A percentile compares a stretch with the other conserved stretches of the same genome.
Evolutionary conservation across 2,329 filamentous ascomycete species (phyloP).

Genomic region (Periconia digitata): DNA sequence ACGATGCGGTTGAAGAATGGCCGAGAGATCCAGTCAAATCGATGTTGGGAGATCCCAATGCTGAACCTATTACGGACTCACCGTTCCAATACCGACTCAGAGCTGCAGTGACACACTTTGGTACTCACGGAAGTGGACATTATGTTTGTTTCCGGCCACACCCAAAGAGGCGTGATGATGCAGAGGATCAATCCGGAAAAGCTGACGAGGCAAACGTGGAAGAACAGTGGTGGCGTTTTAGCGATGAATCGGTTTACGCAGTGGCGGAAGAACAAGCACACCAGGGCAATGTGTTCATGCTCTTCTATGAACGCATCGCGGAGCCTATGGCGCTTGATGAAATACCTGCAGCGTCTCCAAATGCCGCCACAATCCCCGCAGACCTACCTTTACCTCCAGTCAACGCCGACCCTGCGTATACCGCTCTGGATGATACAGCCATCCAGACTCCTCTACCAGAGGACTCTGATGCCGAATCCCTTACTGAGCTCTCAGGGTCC

Average conservation of each 20-base stretch:
- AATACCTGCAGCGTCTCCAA: neutral
- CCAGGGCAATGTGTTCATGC: conserved; percentile 89
- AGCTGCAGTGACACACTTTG: conserved; percentile 85
- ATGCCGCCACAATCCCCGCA: conserved; percentile 5
- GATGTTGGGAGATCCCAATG: conserved; percentile 66
- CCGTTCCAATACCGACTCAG: conserved; percentile 69
- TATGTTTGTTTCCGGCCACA: conserved; percentile 89
- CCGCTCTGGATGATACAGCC: conserved; percentile 10
- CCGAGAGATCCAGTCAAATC: conserved; percentile 66
- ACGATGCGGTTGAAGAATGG: conserved; percentile 64
- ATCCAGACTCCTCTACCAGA: conserved; percentile 22
- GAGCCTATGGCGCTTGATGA: conserved; percentile 46
- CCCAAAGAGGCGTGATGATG: conserved; percentile 31
- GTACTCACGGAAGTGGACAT: conserved; percentile 91
- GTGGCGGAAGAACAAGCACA: conserved; percentile 73
- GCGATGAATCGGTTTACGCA: conserved; percentile 79
- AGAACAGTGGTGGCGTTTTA: conserved; percentile 83
- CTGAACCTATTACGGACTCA: conserved; percentile 37
- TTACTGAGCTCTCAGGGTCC: conserved; percentile 1
- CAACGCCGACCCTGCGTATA: neutral
- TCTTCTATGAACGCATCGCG: conserved; percentile 77
- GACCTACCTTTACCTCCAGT: conserved; percentile 23
- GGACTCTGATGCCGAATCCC: conserved; percentile 15
- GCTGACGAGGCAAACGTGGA: conserved; percentile 24
- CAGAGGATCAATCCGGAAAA: conserved; percentile 4